Percentiles rank a stretch among this genome's conserved stretches.
phyloP scores from a whole-genome alignment of 2,329 filamentous ascomycete genomes.

The Ophiostoma australiae region DNA sequence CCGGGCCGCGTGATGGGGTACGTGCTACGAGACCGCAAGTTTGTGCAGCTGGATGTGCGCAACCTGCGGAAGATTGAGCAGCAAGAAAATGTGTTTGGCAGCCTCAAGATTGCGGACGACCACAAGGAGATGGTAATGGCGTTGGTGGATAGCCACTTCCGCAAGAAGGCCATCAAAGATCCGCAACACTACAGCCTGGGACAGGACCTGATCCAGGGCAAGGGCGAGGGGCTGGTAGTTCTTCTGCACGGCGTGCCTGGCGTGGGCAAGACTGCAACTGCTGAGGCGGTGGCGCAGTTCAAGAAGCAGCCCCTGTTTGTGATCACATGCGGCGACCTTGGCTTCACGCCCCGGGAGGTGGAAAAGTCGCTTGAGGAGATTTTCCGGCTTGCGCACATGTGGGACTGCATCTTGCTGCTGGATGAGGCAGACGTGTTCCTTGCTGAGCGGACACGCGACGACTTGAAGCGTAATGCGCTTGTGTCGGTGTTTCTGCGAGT shows the following conservation, averaged over 20 bases:
- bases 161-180: conserved; percentile 21
- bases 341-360: conserved; percentile 37
- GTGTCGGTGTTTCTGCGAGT: conserved; percentile 44
- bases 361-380: conserved; percentile 31
- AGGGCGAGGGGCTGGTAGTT: conserved; percentile 43
- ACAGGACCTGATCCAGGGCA: conserved; percentile 43
- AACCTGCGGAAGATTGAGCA: conserved; percentile 19
- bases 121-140: conserved; percentile 30
- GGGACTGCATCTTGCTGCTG: conserved; percentile 30
- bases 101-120: conserved; percentile 28
- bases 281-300: conserved; percentile 37
- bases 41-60: conserved; percentile 27
- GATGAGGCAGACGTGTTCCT: conserved; percentile 32
- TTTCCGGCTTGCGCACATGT: conserved; percentile 28
- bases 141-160: conserved; percentile 27
- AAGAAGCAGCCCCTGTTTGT: conserved; percentile 43
- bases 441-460: conserved; percentile 26
- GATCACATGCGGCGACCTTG: conserved; percentile 48
- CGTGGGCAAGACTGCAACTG: conserved; percentile 47
- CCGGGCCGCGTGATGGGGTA: conserved; percentile 29
- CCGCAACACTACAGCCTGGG: conserved; percentile 17
- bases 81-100: conserved; percentile 25
- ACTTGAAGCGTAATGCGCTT: conserved; percentile 34
- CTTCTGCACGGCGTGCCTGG: conserved; percentile 46
- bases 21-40: conserved; percentile 30